Percentiles rank a stretch among this genome's conserved stretches.
phyloP scores from a whole-genome alignment of 345 rosid genomes.

The Rhodomyrtus tomentosa region DNA sequence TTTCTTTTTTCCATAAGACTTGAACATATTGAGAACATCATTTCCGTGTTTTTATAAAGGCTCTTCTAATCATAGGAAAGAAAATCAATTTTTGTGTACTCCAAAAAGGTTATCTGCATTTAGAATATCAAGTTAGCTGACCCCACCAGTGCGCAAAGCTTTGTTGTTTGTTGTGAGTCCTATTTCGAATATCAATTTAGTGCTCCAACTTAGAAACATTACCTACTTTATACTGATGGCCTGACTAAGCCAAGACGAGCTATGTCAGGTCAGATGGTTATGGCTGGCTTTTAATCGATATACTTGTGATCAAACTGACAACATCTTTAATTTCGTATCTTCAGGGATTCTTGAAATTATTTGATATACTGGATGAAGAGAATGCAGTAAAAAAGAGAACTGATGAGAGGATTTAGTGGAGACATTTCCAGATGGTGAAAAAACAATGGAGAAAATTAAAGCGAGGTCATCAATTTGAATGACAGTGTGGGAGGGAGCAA shows the following conservation, averaged over 20 bases:
- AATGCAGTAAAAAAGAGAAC: background rate
- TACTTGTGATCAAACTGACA: background rate
- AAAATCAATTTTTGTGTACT: background rate
- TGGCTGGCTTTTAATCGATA: background rate
- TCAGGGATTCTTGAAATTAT: background rate
- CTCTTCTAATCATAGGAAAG: background rate
- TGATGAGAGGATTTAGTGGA: background rate
- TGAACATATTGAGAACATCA: background rate
- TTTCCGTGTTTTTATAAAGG: background rate
- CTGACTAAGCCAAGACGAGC: background rate
- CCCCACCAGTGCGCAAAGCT: background rate
- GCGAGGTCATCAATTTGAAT: background rate
- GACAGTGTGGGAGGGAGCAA: background rate
- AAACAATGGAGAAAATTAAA: background rate
- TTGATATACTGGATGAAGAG: background rate
- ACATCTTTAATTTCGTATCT: background rate
- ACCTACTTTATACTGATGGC: background rate
- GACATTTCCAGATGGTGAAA: background rate
- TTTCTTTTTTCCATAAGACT: background rate
- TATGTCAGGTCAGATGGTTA: background rate
- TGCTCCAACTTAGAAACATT: background rate
- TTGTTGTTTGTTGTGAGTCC: background rate
- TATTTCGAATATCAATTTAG: background rate
- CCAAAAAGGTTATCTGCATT: background rate
- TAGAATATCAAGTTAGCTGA: background rate